Evolutionary conservation across 2,329 filamentous ascomycete species (phyloP).

Genomic region (Epichloe sibirici): DNA sequence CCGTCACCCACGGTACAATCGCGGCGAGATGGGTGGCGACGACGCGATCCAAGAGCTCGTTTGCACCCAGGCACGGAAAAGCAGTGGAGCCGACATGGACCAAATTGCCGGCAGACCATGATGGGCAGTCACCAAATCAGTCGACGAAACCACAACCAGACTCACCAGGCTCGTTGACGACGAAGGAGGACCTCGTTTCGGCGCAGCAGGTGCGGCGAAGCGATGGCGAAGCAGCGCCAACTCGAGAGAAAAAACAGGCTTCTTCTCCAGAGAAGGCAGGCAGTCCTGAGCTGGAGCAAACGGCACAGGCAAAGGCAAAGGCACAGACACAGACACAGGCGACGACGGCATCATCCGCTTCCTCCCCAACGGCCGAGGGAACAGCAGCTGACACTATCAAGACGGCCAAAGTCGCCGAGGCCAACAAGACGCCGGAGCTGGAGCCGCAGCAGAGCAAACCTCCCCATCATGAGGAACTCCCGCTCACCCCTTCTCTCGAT

Average conservation of each 20-base stretch:
- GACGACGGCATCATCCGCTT: neutral
- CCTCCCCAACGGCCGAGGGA: neutral
- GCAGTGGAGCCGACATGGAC: constrained; percentile 40
- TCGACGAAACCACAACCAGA: constrained; percentile 7
- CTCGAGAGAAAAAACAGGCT: neutral
- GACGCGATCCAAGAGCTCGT: constrained; percentile 30
- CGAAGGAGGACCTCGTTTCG: neutral
- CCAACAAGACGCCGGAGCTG: neutral
- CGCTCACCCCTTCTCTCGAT: constrained; percentile 29
- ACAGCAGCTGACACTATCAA: neutral
- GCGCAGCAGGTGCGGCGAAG: neutral
- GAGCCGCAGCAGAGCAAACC: neutral
- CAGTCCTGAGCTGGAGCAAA: neutral
- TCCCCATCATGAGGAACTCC: constrained; percentile 12
- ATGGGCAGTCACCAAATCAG: constrained; percentile 7
- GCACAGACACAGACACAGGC: neutral
- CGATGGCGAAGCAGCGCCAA: neutral
- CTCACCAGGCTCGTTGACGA: neutral
- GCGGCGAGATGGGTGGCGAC: constrained; percentile 17
- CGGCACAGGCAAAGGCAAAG: neutral
- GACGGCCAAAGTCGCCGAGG: neutral
- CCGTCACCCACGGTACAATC: neutral
- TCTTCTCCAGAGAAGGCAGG: neutral
- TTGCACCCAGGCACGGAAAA: constrained; percentile 46
- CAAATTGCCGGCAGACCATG: neutral